Evolutionary conservation across 1,139 yeast genomes (phyloP), one percentile per base, ranked within the genome.

Genomic region (Eremothecium cymbalariae): DNA sequence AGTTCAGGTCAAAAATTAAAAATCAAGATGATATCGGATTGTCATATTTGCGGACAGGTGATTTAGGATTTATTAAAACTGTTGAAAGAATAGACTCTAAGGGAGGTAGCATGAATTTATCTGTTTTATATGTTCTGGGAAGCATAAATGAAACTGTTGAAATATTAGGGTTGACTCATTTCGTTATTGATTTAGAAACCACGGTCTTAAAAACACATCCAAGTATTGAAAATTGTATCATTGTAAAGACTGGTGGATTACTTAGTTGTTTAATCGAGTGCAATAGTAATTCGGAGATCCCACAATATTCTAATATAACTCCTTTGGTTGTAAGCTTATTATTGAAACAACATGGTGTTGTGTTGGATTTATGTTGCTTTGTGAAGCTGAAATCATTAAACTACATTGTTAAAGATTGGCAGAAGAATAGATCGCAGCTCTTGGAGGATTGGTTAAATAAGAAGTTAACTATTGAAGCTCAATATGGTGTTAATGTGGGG

Each of bases 131-230:
- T 55, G 86, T 86, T 7, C 61, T 90, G 32, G 98, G 98, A 0
- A 70, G 77, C 37, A 79, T 93, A 31, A 77, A 86, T 5, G 94
- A 83, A 46, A 86, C 97, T 0, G 80, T 90, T 60, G 99, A 90
- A 54, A 78, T 82, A 2, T 69, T 84, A 64, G 99, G 99, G 0
- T 64, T 90, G 45, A 88, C 84, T 50, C 95, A 85, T 57, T 90
- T 90, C 65, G 94, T 94, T 1, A 63, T 69, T 21, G 97, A 88
- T 56, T 70, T 88, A 42, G 96, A 88, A 49, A 64, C 63, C 27
- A 77, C 94, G 2, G 77, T 86, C 18, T 90, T 78, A 49, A 63
- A 68, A 2, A 68, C 78, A 32, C 88, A 82, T 50, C 50, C 70
- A 5, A 74, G 72, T 38, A 73, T 82, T 32, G 64, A 63, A 41